Conservation (phyloP, 106 monocot species). For the Vanilla planifolia region DNA sequence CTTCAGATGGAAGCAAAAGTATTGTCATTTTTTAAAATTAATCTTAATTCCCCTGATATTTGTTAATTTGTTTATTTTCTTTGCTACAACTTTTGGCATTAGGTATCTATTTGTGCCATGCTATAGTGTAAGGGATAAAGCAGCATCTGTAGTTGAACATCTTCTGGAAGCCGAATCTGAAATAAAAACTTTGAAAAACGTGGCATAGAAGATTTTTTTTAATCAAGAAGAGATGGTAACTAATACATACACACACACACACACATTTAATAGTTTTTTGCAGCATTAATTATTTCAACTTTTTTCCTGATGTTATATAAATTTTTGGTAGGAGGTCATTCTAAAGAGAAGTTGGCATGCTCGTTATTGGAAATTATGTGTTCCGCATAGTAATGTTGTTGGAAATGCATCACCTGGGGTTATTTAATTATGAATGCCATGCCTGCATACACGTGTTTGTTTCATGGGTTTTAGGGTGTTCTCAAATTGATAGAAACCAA, state of each 20-base stretch:
- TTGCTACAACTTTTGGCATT: not conserved
- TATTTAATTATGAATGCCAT: conserved; percentile 1
- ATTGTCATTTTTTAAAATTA: not conserved
- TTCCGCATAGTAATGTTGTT: conserved; percentile 41
- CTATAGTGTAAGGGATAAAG: conserved; percentile 33
- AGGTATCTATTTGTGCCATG: not conserved
- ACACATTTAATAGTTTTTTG: not conserved
- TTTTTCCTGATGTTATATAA: conserved; percentile 1
- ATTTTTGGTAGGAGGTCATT: conserved; percentile 60
- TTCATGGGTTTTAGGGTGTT: too few relatives aligned
- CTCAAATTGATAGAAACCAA: too few relatives aligned
- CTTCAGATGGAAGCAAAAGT: conserved; percentile 39
- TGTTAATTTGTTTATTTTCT: not conserved
- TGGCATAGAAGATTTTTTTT: conserved; percentile 52
- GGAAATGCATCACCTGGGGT: not conserved
- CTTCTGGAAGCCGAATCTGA: conserved; percentile 43
- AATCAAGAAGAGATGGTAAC: conserved; percentile 65
- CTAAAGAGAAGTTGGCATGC: conserved; percentile 92
- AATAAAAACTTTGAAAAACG: conserved; percentile 32
- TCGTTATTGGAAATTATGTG: conserved; percentile 83
- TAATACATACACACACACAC: not conserved
- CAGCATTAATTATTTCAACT: not conserved
- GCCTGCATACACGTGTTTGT: too few relatives aligned
- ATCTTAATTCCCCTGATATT: not conserved
- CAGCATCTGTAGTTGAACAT: conserved; percentile 27